These are phyloP conservation scores for Starmerella potacharoeniae DNA, from an alignment of 805 yeast species.

Conservation along the genomic window DNA sequence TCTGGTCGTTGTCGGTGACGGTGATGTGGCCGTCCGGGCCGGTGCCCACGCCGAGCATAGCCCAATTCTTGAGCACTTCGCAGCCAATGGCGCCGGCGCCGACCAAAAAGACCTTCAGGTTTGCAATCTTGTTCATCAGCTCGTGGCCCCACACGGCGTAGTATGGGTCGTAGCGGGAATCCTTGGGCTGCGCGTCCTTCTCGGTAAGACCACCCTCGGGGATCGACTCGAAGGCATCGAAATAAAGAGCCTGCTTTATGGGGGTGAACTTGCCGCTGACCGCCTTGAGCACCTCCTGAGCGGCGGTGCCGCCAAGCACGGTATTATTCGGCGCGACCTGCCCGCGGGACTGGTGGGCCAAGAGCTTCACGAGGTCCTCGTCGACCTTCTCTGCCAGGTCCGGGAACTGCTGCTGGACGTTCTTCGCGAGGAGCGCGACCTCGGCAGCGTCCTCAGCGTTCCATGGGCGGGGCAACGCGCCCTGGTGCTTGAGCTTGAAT, in stretches of 20 bases:
- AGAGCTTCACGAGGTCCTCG: constrained; percentile 53
- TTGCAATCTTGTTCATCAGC: constrained; percentile 61
- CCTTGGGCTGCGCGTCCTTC: constrained; percentile 61
- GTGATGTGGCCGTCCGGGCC: constrained; percentile 78
- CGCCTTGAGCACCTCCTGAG: constrained; percentile 93
- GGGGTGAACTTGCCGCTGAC: constrained; percentile 95
- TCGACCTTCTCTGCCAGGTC: constrained; percentile 49
- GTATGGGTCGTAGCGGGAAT: constrained; percentile 85
- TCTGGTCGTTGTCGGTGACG: constrained; percentile 88
- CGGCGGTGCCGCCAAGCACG: constrained; percentile 84
- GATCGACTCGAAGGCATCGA: constrained; percentile 83
- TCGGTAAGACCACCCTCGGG: constrained; percentile 42
- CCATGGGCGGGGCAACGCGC: constrained; percentile 64
- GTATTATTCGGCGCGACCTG: constrained; percentile 85
- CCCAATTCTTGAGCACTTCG: constrained; percentile 97
- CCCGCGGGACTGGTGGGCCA: constrained; percentile 80
- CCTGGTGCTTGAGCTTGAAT: constrained; percentile 51
- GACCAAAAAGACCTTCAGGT: constrained; percentile 75
- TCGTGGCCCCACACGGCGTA: constrained; percentile 84
- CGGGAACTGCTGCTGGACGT: constrained; percentile 49
- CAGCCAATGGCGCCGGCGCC: constrained; percentile 99
- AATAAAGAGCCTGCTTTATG: constrained; percentile 79
- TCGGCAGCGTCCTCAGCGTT: constrained; percentile 64
- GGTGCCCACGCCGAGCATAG: constrained; percentile 86
- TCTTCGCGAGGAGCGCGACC: constrained; percentile 45